Conservation (phyloP, 768 basidiomycete genomes). For the Trametopsis cervina region DNA sequence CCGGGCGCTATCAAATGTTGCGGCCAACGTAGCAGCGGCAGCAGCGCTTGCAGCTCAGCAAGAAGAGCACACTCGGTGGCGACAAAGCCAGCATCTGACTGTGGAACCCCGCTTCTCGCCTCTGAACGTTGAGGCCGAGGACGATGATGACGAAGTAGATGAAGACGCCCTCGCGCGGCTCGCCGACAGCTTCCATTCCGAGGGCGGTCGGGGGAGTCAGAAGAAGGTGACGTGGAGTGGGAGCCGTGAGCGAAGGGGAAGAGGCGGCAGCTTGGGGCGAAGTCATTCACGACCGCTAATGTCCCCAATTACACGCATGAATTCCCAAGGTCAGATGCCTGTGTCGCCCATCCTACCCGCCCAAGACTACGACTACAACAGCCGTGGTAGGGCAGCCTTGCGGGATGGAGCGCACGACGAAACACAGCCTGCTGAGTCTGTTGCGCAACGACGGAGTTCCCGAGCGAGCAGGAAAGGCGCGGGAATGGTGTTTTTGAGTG, state of each 20-base stretch:
- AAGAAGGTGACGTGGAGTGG: conserved; percentile 63
- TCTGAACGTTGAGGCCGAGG: conserved; percentile 24
- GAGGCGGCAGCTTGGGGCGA: conserved; percentile 42
- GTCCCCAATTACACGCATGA: conserved; percentile 19
- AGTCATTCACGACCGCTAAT: conserved; percentile 14
- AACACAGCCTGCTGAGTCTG: conserved; percentile 15
- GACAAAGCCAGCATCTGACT: conserved; percentile 26
- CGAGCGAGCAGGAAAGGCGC: conserved; percentile 64
- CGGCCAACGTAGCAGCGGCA: conserved; percentile 65
- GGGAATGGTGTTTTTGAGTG: conserved; percentile 75
- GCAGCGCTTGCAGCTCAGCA: conserved; percentile 64
- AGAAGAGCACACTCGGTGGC: conserved; percentile 35
- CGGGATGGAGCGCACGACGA: conserved; percentile 27
- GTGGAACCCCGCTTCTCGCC: conserved; percentile 20
- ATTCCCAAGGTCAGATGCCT: conserved; percentile 25
- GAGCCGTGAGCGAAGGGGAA: conserved; percentile 33
- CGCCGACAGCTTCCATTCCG: conserved; percentile 75
- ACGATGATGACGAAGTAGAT: conserved; percentile 35
- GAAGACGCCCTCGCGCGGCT: conserved; percentile 50
- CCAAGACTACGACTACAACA: conserved; percentile 19
- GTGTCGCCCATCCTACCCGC: conserved; percentile 19
- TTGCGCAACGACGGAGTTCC: conserved; percentile 31
- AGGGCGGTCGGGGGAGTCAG: conserved; percentile 41
- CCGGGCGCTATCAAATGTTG: conserved; percentile 60
- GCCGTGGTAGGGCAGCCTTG: conserved; percentile 40